Evolutionary conservation across 1,284 basidiomycete species (phyloP).

Genomic region (Ustilago tritici): DNA sequence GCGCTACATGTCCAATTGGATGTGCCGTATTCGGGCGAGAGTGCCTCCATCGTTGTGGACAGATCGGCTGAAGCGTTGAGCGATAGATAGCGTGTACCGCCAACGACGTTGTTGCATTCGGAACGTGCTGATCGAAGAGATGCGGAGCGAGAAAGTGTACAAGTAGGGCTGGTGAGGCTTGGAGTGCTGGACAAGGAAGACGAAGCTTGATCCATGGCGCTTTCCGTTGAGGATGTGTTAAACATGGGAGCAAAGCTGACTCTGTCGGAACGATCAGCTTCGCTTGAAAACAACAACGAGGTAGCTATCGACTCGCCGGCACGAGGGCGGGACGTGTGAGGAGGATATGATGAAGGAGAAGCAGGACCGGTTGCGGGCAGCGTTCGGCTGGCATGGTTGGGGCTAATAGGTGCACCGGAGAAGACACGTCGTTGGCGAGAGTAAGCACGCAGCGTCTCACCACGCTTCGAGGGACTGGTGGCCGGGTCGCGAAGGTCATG

Average conservation of each 20-base stretch:
- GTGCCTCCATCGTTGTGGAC: slow-evolving; percentile 7
- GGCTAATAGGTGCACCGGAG: slow-evolving; percentile 20
- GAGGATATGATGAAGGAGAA: slow-evolving; percentile 18
- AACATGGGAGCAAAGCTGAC: neutral
- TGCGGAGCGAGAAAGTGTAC: slow-evolving; percentile 39
- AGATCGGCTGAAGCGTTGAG: slow-evolving; percentile 36
- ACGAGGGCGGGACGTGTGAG: slow-evolving; percentile 11
- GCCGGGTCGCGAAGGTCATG: slow-evolving; percentile 19
- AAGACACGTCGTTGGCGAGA: slow-evolving; percentile 43
- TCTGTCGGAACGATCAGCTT: neutral
- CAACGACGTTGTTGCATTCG: slow-evolving; percentile 19
- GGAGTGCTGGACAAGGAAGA: slow-evolving; percentile 42
- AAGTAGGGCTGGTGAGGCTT: slow-evolving; percentile 36
- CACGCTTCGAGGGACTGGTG: slow-evolving; percentile 35
- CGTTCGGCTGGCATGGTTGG: slow-evolving; percentile 12
- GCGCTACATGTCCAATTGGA: slow-evolving; percentile 35
- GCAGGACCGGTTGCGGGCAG: slow-evolving; percentile 8
- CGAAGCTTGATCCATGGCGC: neutral
- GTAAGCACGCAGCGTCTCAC: slow-evolving; percentile 32
- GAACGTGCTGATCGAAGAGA: slow-evolving; percentile 34
- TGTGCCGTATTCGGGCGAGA: slow-evolving; percentile 11
- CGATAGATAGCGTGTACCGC: slow-evolving; percentile 25
- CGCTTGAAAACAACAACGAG: slow-evolving; percentile 10
- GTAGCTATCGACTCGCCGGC: slow-evolving; percentile 5
- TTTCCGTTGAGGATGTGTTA: neutral